These are phyloP conservation scores for Leishmania tarentolae DNA, from an alignment of 208 protist genomes.

Conservation along the genomic window DNA sequence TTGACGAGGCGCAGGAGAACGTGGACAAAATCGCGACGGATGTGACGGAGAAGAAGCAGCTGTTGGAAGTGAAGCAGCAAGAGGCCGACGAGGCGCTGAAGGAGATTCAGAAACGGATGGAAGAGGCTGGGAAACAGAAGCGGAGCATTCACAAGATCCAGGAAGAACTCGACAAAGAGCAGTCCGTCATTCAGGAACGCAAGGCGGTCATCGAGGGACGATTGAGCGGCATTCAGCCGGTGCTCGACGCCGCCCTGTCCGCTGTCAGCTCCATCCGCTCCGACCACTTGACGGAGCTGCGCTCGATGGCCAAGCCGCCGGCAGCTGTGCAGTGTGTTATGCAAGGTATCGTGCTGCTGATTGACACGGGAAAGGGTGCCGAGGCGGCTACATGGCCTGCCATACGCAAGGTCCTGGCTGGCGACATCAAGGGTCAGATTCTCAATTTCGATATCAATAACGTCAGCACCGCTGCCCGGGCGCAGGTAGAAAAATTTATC, in stretches of 20 bases:
- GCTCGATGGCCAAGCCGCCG: conserved; percentile 95
- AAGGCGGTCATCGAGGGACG: conserved; percentile 94
- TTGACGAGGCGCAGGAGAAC: conserved; percentile 94
- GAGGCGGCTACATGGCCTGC: conserved; percentile 93
- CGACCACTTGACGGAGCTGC: conserved; percentile 96
- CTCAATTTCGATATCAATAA: conserved; percentile 95
- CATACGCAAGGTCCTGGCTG: conserved; percentile 95
- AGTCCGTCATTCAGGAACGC: conserved; percentile 79
- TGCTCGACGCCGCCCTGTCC: conserved; percentile 93
- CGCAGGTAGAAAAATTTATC: conserved; percentile 91
- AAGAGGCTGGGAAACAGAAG: conserved; percentile 92
- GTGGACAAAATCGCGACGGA: conserved; percentile 94
- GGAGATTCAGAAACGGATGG: conserved; percentile 96
- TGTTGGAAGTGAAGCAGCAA: conserved; percentile 93
- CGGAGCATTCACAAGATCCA: conserved; percentile 94
- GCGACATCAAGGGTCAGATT: conserved; percentile 95
- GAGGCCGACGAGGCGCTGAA: conserved; percentile 95
- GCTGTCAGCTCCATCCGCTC: conserved; percentile 94
- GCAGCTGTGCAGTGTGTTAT: conserved; percentile 96
- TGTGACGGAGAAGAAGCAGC: conserved; percentile 88
- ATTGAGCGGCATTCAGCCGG: conserved; percentile 94
- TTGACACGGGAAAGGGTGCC: conserved; percentile 65
- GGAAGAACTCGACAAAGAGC: conserved; percentile 92
- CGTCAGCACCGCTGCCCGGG: conserved; percentile 66
- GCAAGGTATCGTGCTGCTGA: conserved; percentile 95